Evolutionary conservation across 805 yeast species (phyloP).

Genomic region (Maudiozyma serrabonitensis): DNA sequence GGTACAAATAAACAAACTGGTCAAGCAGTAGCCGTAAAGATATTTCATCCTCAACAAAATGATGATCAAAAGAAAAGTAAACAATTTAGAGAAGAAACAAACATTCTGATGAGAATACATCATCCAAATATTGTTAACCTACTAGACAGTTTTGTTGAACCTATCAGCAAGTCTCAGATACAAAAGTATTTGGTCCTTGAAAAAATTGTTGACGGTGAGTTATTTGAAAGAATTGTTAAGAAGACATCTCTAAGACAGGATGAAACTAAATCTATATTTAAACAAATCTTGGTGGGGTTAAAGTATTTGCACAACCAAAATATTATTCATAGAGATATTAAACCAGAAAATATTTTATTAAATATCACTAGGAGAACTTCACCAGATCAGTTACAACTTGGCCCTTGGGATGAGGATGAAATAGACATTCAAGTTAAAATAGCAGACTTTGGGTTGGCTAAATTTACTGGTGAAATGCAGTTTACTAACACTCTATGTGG

Average conservation of each 20-base stretch:
- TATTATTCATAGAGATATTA: conserved; percentile 69
- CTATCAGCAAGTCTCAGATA: conserved; percentile 35
- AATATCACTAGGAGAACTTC: conserved; percentile 38
- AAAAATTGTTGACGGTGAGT: conserved; percentile 65
- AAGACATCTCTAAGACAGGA: conserved; percentile 52
- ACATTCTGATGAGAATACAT: conserved; percentile 50
- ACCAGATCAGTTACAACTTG: conserved; percentile 24
- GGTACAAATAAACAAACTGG: conserved; percentile 52
- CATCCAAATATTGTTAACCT: conserved; percentile 66
- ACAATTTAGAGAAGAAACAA: conserved; percentile 55
- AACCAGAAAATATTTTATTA: conserved; percentile 63
- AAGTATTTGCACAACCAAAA: conserved; percentile 57
- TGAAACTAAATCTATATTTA: conserved; percentile 54
- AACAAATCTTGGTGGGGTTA: conserved; percentile 57
- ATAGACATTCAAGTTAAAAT: conserved; percentile 58
- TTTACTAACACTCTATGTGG: conserved; percentile 77
- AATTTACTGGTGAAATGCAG: conserved; percentile 55
- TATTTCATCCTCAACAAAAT: conserved; percentile 49
- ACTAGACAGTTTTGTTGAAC: conserved; percentile 49
- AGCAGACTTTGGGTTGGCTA: conserved; percentile 70
- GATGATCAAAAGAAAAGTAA: conserved; percentile 33
- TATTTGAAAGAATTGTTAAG: conserved; percentile 60
- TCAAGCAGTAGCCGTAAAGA: conserved; percentile 59
- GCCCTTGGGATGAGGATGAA: conserved; percentile 44
- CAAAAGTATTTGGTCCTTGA: conserved; percentile 56